A percentile compares a stretch with the other conserved stretches of the same genome.
Conservation (phyloP, 352 stramenopile genomes). For the Phytophthora sojae region DNA sequence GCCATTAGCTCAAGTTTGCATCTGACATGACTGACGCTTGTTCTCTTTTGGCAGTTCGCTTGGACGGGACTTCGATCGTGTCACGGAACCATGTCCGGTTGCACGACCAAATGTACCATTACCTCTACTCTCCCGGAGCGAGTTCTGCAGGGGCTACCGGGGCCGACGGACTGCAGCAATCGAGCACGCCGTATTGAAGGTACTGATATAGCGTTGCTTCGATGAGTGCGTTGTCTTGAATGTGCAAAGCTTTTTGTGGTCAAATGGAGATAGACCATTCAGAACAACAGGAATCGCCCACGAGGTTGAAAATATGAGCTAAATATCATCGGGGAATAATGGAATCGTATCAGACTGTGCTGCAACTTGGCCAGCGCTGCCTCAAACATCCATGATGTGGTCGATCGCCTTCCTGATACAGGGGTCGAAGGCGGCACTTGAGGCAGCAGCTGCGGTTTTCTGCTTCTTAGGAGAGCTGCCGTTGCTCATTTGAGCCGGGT, state of each 20-base stretch:
- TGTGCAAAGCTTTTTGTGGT: constrained; percentile 7
- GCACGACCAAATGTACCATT: constrained; percentile 97
- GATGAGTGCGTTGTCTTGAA: neutral
- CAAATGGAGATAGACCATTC: constrained; percentile 8
- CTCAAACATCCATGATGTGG: constrained; percentile 70
- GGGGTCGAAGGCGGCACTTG: constrained; percentile 50
- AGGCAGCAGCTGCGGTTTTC: constrained; percentile 10
- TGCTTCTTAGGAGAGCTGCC: constrained; percentile 16
- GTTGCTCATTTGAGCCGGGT: constrained; percentile 23
- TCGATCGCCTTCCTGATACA: constrained; percentile 79
- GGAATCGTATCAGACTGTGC: neutral
- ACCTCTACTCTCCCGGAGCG: constrained; percentile 67
- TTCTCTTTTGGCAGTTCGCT: constrained; percentile 59
- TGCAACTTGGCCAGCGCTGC: constrained; percentile 6
- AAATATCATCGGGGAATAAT: constrained; percentile 32
- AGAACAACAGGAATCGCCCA: constrained; percentile 11
- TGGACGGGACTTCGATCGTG: constrained; percentile 90
- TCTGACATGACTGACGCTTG: constrained; percentile 1
- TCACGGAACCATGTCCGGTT: constrained; percentile 89
- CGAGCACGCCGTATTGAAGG: constrained; percentile 29
- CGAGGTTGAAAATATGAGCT: constrained; percentile 31
- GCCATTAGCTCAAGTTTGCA: neutral
- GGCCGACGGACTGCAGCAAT: constrained; percentile 21
- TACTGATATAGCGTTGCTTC: neutral
- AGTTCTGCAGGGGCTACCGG: constrained; percentile 17